Percentiles rank a stretch among this genome's conserved stretches.
Evolutionary conservation across 495 filamentous ascomycete genomes (phyloP).

Genomic region (Chaetomium tenue): DNA sequence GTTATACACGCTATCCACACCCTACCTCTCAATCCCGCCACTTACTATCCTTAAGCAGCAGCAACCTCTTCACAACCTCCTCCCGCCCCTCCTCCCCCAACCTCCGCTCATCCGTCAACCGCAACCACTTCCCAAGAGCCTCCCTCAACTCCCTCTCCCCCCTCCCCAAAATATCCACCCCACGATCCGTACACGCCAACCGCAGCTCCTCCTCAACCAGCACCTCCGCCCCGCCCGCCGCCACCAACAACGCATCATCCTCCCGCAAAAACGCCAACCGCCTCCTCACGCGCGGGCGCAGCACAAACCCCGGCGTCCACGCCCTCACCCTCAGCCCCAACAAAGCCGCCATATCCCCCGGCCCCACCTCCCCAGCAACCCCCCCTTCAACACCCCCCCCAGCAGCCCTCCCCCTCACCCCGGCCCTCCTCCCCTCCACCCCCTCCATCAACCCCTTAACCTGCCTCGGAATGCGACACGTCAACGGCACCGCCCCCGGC

Average conservation of each 20-base stretch:
- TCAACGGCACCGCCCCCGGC: constrained; percentile 66
- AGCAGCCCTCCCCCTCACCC: background rate
- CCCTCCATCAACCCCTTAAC: constrained; percentile 53
- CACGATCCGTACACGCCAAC: constrained; percentile 45
- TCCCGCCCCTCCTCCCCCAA: constrained; percentile 6
- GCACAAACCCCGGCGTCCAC: constrained; percentile 36
- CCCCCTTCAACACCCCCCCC: background rate
- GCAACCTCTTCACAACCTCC: constrained; percentile 2
- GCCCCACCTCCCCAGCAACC: background rate
- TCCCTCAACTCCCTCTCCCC: constrained; percentile 31
- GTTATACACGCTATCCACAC: background rate
- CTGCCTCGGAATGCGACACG: constrained; percentile 79
- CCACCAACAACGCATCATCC: constrained; percentile 39
- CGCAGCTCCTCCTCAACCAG: constrained; percentile 44
- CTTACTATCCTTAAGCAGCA: constrained; percentile 1
- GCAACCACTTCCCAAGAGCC: constrained; percentile 39
- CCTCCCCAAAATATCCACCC: constrained; percentile 37
- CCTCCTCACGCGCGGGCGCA: constrained; percentile 8
- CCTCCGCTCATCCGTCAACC: constrained; percentile 22
- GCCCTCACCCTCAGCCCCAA: constrained; percentile 32
- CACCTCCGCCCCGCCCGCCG: constrained; percentile 37
- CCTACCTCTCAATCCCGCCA: background rate
- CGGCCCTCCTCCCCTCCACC: constrained; percentile 48
- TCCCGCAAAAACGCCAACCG: constrained; percentile 54
- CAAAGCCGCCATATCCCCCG: constrained; percentile 2